Conservation (phyloP, 441 rosid species). For the Daphne laureola region DNA sequence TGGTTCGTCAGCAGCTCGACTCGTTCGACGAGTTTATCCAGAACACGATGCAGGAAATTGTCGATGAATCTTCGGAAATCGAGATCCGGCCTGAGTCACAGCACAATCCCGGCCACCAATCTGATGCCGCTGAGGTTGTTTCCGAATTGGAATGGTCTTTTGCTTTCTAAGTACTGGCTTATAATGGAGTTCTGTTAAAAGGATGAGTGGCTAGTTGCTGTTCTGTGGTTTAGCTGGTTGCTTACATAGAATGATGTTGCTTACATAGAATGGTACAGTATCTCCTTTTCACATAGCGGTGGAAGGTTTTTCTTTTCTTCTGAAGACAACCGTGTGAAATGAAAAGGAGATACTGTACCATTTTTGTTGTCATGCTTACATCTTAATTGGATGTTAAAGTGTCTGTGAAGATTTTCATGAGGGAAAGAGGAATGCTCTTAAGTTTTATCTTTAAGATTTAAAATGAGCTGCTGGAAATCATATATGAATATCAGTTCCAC, state of each 20-base stretch:
- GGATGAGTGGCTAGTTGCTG: not conserved
- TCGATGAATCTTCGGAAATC: constrained; percentile 77
- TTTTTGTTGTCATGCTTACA: too few relatives aligned
- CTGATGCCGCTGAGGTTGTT: constrained; percentile 83
- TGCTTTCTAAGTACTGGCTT: not conserved
- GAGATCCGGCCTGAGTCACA: constrained; percentile 97
- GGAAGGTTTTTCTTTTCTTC: too few relatives aligned
- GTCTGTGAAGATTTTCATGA: too few relatives aligned
- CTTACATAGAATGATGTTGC: too few relatives aligned
- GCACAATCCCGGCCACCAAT: constrained; percentile 87
- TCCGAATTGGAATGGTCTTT: not conserved
- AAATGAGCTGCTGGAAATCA: too few relatives aligned
- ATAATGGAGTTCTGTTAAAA: not conserved
- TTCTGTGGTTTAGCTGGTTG: too few relatives aligned
- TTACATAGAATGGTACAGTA: too few relatives aligned
- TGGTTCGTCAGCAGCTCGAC: constrained; percentile 92
- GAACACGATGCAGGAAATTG: constrained; percentile 95
- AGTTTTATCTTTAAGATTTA: not conserved
- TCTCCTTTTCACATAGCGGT: too few relatives aligned
- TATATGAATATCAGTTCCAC: too few relatives aligned
- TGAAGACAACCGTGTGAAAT: too few relatives aligned
- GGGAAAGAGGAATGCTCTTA: not conserved
- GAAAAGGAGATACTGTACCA: too few relatives aligned
- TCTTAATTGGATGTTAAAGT: too few relatives aligned
- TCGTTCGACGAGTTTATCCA: constrained; percentile 96